Percentiles rank a stretch among this genome's conserved stretches.
Evolutionary conservation across 192 early-diverging fungal species (phyloP).

Genomic region (Coemansia sp.): DNA sequence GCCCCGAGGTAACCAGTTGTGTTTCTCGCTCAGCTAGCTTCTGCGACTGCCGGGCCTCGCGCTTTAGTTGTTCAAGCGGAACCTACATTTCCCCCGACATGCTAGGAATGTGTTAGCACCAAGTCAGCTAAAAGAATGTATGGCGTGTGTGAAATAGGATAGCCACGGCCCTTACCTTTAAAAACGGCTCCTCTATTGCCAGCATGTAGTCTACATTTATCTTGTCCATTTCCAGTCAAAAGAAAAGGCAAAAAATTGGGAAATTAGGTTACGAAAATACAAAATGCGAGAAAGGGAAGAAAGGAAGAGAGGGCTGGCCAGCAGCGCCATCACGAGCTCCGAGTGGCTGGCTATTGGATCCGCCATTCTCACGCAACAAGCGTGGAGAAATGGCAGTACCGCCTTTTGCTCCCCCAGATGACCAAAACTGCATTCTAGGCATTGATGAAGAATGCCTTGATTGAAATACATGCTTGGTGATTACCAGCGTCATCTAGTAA

Average conservation of each 20-base stretch:
- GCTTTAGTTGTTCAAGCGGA: conserved; percentile 84
- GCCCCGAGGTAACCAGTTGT: conserved; percentile 19
- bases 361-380: neutral
- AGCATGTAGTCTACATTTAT: conserved; percentile 77
- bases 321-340: neutral
- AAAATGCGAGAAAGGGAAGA: neutral
- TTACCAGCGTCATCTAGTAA: neutral
- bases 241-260: conserved; percentile 1
- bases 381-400: neutral
- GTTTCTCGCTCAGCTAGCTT: conserved; percentile 84
- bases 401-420: neutral
- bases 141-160: neutral
- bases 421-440: no score
- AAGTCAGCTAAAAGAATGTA: neutral
- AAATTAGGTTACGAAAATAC: neutral
- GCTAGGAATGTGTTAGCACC: neutral
- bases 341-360: neutral
- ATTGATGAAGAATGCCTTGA: no score
- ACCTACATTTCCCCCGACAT: conserved; percentile 53
- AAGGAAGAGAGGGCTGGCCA: neutral
- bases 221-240: conserved; percentile 58
- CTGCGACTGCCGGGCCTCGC: conserved; percentile 66
- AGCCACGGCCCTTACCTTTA: conserved; percentile 66
- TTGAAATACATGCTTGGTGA: neutral
- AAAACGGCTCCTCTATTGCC: conserved; percentile 88